phyloP scores from a whole-genome alignment of 176 grass and related monocot species.

The Oryza officinalis region DNA sequence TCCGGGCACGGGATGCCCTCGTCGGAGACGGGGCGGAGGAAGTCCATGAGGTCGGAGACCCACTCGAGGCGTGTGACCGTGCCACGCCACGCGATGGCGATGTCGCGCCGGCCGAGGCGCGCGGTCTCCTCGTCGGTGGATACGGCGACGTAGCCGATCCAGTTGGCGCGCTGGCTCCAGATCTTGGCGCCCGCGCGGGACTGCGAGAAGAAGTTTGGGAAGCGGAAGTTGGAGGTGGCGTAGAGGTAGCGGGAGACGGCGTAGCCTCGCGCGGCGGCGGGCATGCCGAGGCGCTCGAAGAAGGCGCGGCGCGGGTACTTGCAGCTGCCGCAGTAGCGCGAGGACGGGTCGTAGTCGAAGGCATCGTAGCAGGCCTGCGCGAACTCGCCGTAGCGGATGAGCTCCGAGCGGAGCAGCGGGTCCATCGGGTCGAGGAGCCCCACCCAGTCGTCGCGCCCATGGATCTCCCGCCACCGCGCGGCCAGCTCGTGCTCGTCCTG shows the following conservation, averaged over 20 bases:
- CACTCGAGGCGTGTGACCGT: constrained; percentile 84
- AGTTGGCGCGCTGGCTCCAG: constrained; percentile 89
- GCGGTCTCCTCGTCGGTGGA: constrained; percentile 62
- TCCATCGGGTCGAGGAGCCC: constrained; percentile 79
- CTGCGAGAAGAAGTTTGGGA: constrained; percentile 42
- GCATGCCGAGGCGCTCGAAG: constrained; percentile 60
- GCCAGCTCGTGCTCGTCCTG: constrained; percentile 23
- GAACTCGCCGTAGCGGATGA: constrained; percentile 90
- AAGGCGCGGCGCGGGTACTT: constrained; percentile 53
- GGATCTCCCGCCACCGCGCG: constrained; percentile 73
- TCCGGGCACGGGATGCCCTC: constrained; percentile 77
- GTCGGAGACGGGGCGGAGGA: constrained; percentile 53
- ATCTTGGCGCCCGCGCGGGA: constrained; percentile 33
- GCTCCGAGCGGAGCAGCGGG: constrained; percentile 62
- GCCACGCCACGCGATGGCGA: constrained; percentile 87
- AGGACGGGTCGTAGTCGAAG: constrained; percentile 69
- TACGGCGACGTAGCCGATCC: constrained; percentile 94
- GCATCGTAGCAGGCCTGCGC: constrained; percentile 90
- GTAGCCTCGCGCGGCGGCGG: constrained; percentile 37
- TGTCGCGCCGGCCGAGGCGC: constrained; percentile 74
- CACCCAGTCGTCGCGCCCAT: constrained; percentile 71
- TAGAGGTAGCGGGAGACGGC: constrained; percentile 63
- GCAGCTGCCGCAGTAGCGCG: constrained; percentile 77
- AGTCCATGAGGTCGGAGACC: constrained; percentile 86
- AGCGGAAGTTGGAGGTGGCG: constrained; percentile 64